Percentiles rank a stretch among this genome's conserved stretches.
Evolutionary conservation across 805 yeast species (phyloP).

Genomic region (Citeromyces matritensis): DNA sequence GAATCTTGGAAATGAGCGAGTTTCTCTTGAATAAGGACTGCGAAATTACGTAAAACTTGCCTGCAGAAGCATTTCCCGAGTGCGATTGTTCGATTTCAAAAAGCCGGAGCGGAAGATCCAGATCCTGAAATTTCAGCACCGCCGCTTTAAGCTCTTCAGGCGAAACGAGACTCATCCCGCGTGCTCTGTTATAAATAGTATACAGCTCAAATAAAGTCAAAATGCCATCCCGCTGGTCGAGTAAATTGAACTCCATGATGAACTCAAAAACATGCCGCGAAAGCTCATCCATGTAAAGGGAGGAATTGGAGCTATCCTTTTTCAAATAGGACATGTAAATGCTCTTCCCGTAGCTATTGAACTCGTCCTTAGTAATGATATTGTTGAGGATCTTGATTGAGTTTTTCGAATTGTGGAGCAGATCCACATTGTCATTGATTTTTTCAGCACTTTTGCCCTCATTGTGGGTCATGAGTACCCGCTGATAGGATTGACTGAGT

Average conservation of each 20-base stretch:
- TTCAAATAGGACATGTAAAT: neutral
- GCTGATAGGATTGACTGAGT: conserved; percentile 31
- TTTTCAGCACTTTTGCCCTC: conserved; percentile 2
- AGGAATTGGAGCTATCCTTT: conserved; percentile 7
- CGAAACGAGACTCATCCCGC: conserved; percentile 53
- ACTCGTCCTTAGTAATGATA: conserved; percentile 13
- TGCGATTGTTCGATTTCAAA: conserved; percentile 33
- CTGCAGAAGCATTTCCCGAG: conserved; percentile 8
- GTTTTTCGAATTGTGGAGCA: conserved; percentile 13
- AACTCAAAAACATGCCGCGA: conserved; percentile 73
- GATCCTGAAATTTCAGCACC: conserved; percentile 33
- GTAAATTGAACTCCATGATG: conserved; percentile 24
- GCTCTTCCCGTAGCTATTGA: conserved; percentile 2
- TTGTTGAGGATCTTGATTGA: conserved; percentile 12
- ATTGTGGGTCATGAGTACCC: conserved; percentile 6
- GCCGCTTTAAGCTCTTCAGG: conserved; percentile 57
- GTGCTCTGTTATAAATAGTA: conserved; percentile 46
- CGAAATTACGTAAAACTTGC: conserved; percentile 11
- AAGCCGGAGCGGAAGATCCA: conserved; percentile 16
- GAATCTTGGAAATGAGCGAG: conserved; percentile 7
- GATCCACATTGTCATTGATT: conserved; percentile 9
- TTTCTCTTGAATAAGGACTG: conserved; percentile 8
- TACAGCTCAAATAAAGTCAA: conserved; percentile 49
- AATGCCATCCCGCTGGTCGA: conserved; percentile 39
- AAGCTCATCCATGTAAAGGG: conserved; percentile 36